These are phyloP conservation scores for Elaeis guineensis DNA, from an alignment of 176 grass and related monocot species.

Conservation along the genomic window DNA sequence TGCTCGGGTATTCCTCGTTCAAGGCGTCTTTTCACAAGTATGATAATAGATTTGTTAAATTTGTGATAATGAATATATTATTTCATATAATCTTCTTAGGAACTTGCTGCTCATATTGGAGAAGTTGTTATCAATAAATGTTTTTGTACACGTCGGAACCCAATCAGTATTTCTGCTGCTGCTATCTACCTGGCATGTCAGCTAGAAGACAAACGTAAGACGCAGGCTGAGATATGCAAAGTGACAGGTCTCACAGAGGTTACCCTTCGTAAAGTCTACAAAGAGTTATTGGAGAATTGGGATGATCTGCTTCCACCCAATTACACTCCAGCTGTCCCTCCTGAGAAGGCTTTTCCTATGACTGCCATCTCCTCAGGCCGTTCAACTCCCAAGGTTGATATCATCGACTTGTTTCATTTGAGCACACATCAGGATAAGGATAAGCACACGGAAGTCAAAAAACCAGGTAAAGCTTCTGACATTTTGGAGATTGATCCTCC, in stretches of 20 bases:
- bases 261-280: conserved; percentile 97
- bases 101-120: conserved; percentile 91
- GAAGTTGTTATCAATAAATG: conserved; percentile 97
- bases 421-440: conserved; percentile 36
- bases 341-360: conserved; percentile 87
- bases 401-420: conserved; percentile 15
- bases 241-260: conserved; percentile 96
- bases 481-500: conserved; percentile 47
- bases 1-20: conserved; percentile 58
- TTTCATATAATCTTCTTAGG: conserved; percentile 36
- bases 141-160: conserved; percentile 86
- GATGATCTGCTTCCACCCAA: conserved; percentile 75
- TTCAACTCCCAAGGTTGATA: conserved; percentile 47
- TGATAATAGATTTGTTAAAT: neutral
- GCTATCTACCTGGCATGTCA: conserved; percentile 97
- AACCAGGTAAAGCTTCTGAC: conserved; percentile 48
- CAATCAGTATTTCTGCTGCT: conserved; percentile 98
- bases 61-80: neutral
- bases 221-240: conserved; percentile 95
- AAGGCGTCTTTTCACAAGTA: neutral
- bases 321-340: conserved; percentile 84
- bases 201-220: conserved; percentile 94
- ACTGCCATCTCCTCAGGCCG: conserved; percentile 62
- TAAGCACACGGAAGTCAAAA: conserved; percentile 44
- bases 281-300: conserved; percentile 96